These are phyloP conservation scores for Gaeumannomyces tritici DNA, from an alignment of 2,329 filamentous ascomycete genomes.

Conservation along the genomic window DNA sequence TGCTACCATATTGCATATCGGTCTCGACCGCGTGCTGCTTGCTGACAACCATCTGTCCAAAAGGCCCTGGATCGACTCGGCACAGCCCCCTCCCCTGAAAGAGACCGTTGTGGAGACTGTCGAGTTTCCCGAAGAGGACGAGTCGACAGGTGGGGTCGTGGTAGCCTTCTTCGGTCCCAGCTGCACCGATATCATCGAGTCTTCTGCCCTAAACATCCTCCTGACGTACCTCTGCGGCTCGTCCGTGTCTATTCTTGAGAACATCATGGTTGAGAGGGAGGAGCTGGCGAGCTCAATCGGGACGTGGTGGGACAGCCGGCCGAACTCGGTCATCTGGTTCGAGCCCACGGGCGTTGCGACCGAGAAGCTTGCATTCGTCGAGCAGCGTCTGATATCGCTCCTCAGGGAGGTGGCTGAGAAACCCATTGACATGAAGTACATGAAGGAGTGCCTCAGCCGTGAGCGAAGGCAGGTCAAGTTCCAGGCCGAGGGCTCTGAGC, in stretches of 20 bases:
- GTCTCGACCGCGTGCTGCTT: too few relatives aligned
- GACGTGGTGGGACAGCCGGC: constrained; percentile 69
- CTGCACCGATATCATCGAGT: constrained; percentile 58
- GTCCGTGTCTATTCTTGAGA: constrained; percentile 85
- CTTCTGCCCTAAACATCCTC: constrained; percentile 68
- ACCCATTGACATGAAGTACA: constrained; percentile 80
- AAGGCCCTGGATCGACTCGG: constrained; percentile 81
- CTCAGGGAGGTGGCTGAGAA: constrained; percentile 72
- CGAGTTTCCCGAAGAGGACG: constrained; percentile 93
- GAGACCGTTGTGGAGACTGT: constrained; percentile 68
- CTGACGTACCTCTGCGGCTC: constrained; percentile 86
- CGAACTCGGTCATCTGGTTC: constrained; percentile 77
- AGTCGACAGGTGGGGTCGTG: constrained; percentile 80
- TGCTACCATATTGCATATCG: neutral
- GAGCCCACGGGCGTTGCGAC: constrained; percentile 81
- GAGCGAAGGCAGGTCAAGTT: constrained; percentile 77
- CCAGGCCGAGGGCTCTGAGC: constrained; percentile 69
- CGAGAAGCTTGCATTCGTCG: constrained; percentile 71
- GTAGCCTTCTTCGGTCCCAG: constrained; percentile 82
- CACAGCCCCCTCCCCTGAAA: constrained; percentile 61
- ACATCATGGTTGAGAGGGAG: constrained; percentile 85
- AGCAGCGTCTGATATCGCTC: constrained; percentile 76
- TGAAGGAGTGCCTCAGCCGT: constrained; percentile 76
- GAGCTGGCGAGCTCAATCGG: constrained; percentile 80
- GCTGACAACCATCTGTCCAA: neutral